Conservation (phyloP, 805 yeast genomes). For the Schizosaccharomyces cryophilus region DNA sequence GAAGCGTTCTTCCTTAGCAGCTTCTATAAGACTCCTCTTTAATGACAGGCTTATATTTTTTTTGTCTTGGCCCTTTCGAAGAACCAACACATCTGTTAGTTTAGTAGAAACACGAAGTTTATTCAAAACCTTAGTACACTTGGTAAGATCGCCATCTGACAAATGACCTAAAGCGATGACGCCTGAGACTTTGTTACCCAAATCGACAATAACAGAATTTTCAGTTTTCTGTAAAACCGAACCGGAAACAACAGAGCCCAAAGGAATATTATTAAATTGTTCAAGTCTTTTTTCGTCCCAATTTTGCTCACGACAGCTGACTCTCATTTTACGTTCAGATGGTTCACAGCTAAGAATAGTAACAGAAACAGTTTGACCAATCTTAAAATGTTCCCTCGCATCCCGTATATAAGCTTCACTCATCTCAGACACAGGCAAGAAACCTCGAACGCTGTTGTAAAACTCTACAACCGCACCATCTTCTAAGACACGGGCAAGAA, state of each 20-base stretch:
- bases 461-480: constrained; percentile 68
- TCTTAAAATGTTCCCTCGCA: constrained; percentile 51
- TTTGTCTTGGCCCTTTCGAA: constrained; percentile 40
- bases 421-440: constrained; percentile 66
- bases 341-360: constrained; percentile 32
- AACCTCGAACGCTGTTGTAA: constrained; percentile 56
- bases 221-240: constrained; percentile 39
- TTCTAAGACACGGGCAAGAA: constrained; percentile 44
- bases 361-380: constrained; percentile 67
- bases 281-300: constrained; percentile 13
- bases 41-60: constrained; percentile 37
- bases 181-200: constrained; percentile 32
- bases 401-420: constrained; percentile 64
- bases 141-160: constrained; percentile 51
- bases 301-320: constrained; percentile 37
- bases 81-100: constrained; percentile 33
- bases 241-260: constrained; percentile 40
- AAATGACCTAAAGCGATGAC: constrained; percentile 51
- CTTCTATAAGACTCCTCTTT: constrained; percentile 42
- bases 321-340: constrained; percentile 31
- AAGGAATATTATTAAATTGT: constrained; percentile 21
- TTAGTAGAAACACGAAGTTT: constrained; percentile 35
- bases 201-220: constrained; percentile 44
- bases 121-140: constrained; percentile 41
- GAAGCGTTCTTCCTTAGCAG: constrained; percentile 27